Evolutionary conservation across 2,329 filamentous ascomycete species (phyloP).

Genomic region (Arachnopeziza araneosa): DNA sequence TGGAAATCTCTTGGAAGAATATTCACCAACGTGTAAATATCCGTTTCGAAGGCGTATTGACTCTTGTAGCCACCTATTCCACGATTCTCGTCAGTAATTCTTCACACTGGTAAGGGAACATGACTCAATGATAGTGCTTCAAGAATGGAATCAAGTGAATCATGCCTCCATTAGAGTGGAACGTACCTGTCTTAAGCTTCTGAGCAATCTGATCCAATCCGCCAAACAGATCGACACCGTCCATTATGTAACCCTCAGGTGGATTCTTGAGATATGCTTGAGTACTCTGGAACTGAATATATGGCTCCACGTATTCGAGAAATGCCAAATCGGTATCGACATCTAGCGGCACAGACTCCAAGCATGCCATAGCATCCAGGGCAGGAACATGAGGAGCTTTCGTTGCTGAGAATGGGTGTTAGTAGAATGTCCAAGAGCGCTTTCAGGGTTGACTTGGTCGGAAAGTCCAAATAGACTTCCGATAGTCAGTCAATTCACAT

Average conservation of each 20-base stretch:
- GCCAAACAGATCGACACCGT: constrained; percentile 41
- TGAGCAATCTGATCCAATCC: constrained; percentile 38
- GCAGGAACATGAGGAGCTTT: background rate
- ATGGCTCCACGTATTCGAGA: constrained; percentile 39
- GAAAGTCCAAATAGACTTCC: background rate
- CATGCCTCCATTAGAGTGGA: too few species aligned
- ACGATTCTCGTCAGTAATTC: too few species aligned
- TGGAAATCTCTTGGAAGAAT: background rate
- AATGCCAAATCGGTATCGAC: constrained; percentile 38
- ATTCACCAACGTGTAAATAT: constrained; percentile 34
- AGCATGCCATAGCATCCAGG: constrained; percentile 34
- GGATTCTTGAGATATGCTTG: constrained; percentile 40
- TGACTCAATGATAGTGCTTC: too few species aligned
- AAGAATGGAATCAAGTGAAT: too few species aligned
- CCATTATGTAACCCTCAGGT: constrained; percentile 43
- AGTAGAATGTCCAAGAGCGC: background rate
- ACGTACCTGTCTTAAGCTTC: constrained; percentile 33
- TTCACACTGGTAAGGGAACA: too few species aligned
- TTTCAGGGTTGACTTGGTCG: background rate
- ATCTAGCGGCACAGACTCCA: constrained; percentile 41
- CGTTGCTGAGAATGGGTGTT: background rate
- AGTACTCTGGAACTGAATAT: constrained; percentile 30
- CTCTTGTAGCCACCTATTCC: constrained; percentile 36
- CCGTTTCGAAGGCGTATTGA: constrained; percentile 51
- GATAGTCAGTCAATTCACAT: background rate